Percentiles rank a stretch among this genome's conserved stretches.
These are phyloP conservation scores for Artemisia argyi DNA, from an alignment of 129 eudicot genomes.

Conservation along the genomic window DNA sequence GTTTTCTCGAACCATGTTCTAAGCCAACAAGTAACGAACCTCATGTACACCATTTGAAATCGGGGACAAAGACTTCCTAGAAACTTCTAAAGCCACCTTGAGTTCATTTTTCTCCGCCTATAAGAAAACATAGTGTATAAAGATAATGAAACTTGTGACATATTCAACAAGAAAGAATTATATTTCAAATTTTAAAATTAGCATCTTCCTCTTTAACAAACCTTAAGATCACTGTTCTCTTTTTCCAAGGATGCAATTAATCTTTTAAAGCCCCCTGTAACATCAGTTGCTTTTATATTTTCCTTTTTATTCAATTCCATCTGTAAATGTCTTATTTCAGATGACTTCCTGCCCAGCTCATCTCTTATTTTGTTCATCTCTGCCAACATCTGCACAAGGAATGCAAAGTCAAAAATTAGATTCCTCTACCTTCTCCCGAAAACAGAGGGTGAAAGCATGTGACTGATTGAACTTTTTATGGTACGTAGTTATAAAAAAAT, in stretches of 20 bases:
- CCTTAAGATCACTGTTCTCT: constrained; percentile 72
- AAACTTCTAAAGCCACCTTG: constrained; percentile 53
- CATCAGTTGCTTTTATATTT: constrained; percentile 46
- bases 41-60: constrained; percentile 47
- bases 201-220: constrained; percentile 21
- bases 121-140: constrained; percentile 24
- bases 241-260: constrained; percentile 57
- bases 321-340: constrained; percentile 66
- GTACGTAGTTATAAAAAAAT: background rate
- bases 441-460: constrained; percentile 10
- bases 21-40: constrained; percentile 45
- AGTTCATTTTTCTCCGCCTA: constrained; percentile 76
- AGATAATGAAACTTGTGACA: constrained; percentile 1
- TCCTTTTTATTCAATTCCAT: constrained; percentile 58
- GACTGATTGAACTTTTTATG: constrained; percentile 7
- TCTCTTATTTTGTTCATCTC: constrained; percentile 63
- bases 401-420: constrained; percentile 18
- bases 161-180: constrained; percentile 12
- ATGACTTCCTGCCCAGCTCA: constrained; percentile 60
- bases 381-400: constrained; percentile 45
- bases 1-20: constrained; percentile 11
- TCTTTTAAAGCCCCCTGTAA: constrained; percentile 51
- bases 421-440: constrained; percentile 3
- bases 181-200: constrained; percentile 1
- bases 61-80: constrained; percentile 33